phyloP scores from a whole-genome alignment of 1,284 basidiomycete species.

The Austroboletus niveus region DNA sequence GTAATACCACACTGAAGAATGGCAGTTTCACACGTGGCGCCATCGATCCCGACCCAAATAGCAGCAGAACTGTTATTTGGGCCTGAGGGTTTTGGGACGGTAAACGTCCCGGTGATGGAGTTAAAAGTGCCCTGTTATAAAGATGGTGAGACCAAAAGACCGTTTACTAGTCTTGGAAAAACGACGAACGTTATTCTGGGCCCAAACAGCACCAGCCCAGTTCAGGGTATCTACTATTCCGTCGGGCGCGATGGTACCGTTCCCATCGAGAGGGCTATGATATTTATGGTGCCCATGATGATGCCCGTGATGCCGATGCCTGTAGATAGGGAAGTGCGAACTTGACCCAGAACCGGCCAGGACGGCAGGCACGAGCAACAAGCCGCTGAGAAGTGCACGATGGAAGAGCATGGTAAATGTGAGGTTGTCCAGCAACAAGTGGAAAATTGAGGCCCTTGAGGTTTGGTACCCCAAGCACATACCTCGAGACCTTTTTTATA shows the following conservation, averaged over 20 bases:
- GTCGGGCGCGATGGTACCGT: too few relatives aligned
- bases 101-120: slow-evolving; percentile 7
- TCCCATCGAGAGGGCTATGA: too few relatives aligned
- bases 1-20: slow-evolving; percentile 8
- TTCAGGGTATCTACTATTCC: neutral
- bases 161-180: neutral
- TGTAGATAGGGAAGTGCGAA: neutral
- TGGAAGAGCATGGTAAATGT: slow-evolving; percentile 5
- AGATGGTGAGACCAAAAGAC: neutral
- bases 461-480: neutral
- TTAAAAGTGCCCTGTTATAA: slow-evolving; percentile 8
- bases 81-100: slow-evolving; percentile 9
- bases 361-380: neutral
- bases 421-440: too few relatives aligned
- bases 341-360: slow-evolving; percentile 3
- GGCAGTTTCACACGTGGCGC: neutral
- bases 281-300: neutral
- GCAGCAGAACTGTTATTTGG: neutral
- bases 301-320: neutral
- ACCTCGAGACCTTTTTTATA: neutral
- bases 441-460: neutral
- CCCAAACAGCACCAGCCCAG: slow-evolving; percentile 12
- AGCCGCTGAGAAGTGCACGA: neutral
- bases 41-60: slow-evolving; percentile 13
- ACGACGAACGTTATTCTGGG: slow-evolving; percentile 1